phyloP scores from a whole-genome alignment of 768 basidiomycete species.

The Mycena leptocephala region DNA sequence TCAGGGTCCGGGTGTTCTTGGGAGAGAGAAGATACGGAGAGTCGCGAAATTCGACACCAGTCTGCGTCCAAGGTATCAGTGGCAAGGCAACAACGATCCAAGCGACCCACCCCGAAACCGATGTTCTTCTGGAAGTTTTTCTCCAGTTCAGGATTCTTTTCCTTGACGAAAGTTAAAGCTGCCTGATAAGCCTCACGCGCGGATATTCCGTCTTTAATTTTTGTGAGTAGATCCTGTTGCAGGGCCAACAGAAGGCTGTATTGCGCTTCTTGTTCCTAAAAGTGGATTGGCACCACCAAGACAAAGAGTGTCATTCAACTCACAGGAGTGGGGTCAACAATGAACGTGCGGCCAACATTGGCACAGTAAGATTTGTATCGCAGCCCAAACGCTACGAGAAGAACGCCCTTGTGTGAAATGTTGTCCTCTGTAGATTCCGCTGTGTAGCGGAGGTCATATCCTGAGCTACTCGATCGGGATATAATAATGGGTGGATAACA shows the following conservation, averaged over 20 bases:
- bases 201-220: slow-evolving; percentile 85
- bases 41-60: slow-evolving; percentile 96
- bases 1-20: slow-evolving; percentile 83
- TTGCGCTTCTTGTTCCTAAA: slow-evolving; percentile 92
- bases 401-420: slow-evolving; percentile 91
- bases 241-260: slow-evolving; percentile 86
- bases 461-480: slow-evolving; percentile 85
- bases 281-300: slow-evolving; percentile 9
- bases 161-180: slow-evolving; percentile 78
- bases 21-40: slow-evolving; percentile 85
- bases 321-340: slow-evolving; percentile 94
- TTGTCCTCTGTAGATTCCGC: slow-evolving; percentile 89
- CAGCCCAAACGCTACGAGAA: slow-evolving; percentile 90
- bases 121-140: slow-evolving; percentile 90
- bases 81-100: not conserved
- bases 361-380: slow-evolving; percentile 95
- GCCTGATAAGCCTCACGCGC: slow-evolving; percentile 89
- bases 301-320: not conserved
- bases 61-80: slow-evolving; percentile 65
- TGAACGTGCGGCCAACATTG: slow-evolving; percentile 94
- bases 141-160: slow-evolving; percentile 88
- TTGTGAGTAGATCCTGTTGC: slow-evolving; percentile 81
- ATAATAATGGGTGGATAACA: slow-evolving; percentile 97
- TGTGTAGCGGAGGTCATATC: slow-evolving; percentile 91
- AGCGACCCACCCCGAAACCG: slow-evolving; percentile 85